Base-by-base conservation (phyloP, 2,329 filamentous ascomycete genomes). In the Claviceps quebecensis region DNA sequence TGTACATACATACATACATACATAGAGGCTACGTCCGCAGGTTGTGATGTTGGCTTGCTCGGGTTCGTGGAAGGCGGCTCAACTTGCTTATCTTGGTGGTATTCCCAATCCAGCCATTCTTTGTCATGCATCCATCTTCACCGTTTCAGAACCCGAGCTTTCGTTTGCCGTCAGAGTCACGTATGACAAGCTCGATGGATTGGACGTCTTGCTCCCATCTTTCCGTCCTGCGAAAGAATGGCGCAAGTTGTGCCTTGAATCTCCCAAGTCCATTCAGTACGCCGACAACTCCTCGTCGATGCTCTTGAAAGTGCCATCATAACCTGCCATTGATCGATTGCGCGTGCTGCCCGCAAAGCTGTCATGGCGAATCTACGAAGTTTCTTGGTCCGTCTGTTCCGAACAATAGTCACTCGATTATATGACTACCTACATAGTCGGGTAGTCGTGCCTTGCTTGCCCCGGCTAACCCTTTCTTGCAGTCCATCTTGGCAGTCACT, bases 401-500 rank as follows among this genome's bases (percentile, higher is more conserved):
- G n/a, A 41, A 4, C 8, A 41, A 38, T 22, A 7, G 34, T 46
- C 23, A 22, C 7, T 26, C 11, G 13, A 13, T n/a, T 17, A 19
- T 9, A 34, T 34, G 11, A n/a, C n/a, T n/a, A n/a, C 4, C 29
- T 34, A 11, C 29, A 4, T 34, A 4, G 2, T 2, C 26, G 9
- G 29, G 1, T 34, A 34, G 29, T 4, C 4, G 29, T 34, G 29
- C 11, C 29, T 11, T 34, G 29, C 29, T 34, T 34, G 29, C 29
- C 29, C 29, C 29, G 3, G 29, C 29, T 34, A 4, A 34, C 4
- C 29, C 29, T 66, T 37, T 51, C 71, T 9, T 22, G 43, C 37
- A 53, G 53, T n/a, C 47, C 3, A 45, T 52, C 6, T 26, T 56
- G 14, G 51, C 44, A 36, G 38, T 48, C 14, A 54, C 54, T 6